Conservation (phyloP, 306 rosid genomes). For the Prunus padus region DNA sequence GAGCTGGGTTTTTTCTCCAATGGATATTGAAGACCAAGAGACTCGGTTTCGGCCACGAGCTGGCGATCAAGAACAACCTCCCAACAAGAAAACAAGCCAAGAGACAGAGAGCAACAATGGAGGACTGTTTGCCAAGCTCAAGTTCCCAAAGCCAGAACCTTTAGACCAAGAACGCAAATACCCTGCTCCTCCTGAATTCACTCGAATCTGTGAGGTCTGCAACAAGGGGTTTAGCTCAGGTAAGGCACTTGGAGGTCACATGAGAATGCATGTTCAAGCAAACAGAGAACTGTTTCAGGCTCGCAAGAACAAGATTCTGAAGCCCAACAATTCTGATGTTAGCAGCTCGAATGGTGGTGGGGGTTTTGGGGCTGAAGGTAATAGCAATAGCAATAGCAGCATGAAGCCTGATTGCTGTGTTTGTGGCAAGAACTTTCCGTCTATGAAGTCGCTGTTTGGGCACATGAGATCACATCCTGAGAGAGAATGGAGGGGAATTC, state of each 20-base stretch:
- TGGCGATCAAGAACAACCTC: not conserved
- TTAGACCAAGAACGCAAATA: not conserved
- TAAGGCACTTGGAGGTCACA: slow-evolving; percentile 58
- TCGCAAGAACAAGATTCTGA: not conserved
- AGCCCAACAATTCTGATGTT: not conserved
- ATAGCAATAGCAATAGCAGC: not conserved
- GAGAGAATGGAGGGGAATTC: slow-evolving; percentile 38
- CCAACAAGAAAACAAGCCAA: not conserved
- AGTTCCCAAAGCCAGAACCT: slow-evolving; percentile 18
- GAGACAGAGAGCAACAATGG: slow-evolving; percentile 11
- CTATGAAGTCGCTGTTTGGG: slow-evolving; percentile 36
- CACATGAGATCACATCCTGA: slow-evolving; percentile 46
- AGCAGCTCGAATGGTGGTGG: not conserved
- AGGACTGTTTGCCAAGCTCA: slow-evolving; percentile 16
- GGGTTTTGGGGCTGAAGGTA: not conserved
- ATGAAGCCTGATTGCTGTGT: slow-evolving; percentile 18
- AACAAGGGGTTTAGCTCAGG: slow-evolving; percentile 35
- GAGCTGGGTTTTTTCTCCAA: not conserved
- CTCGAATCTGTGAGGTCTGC: slow-evolving; percentile 29
- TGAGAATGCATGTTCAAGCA: slow-evolving; percentile 39
- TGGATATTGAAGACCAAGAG: slow-evolving; percentile 1
- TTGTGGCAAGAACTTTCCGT: slow-evolving; percentile 31
- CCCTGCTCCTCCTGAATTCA: not conserved
- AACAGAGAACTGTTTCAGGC: not conserved
- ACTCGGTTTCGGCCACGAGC: not conserved